Conservation (phyloP, 2,329 filamentous ascomycete genomes). For the Septoria linicola region DNA sequence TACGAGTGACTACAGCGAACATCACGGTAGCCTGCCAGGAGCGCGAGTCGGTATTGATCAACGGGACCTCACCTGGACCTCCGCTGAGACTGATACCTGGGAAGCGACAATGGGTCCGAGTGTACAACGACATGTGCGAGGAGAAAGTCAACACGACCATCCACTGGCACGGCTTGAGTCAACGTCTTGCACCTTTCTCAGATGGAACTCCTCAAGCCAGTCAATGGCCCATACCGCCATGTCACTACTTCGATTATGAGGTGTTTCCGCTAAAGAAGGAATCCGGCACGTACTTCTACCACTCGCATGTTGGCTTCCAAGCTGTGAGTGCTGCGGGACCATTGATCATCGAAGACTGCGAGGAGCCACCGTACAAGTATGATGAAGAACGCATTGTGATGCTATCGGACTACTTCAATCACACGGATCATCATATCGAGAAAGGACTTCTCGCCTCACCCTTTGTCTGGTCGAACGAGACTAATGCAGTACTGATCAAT, state of each 20-base stretch:
- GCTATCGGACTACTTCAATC: slow-evolving; percentile 58
- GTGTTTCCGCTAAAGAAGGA: slow-evolving; percentile 53
- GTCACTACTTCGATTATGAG: slow-evolving; percentile 67
- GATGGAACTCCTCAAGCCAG: slow-evolving; percentile 61
- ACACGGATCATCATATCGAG: slow-evolving; percentile 54
- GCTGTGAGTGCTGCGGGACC: slow-evolving; percentile 58
- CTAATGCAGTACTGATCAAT: slow-evolving; percentile 58
- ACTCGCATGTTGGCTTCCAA: slow-evolving; percentile 66
- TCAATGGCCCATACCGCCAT: slow-evolving; percentile 65
- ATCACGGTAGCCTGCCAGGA: slow-evolving; percentile 49
- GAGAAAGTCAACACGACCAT: slow-evolving; percentile 57
- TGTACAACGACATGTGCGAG: slow-evolving; percentile 57
- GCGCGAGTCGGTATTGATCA: slow-evolving; percentile 52
- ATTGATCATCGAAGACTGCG: slow-evolving; percentile 57
- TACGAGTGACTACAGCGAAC: slow-evolving; percentile 48
- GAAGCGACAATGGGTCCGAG: slow-evolving; percentile 55
- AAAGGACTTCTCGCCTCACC: slow-evolving; percentile 50
- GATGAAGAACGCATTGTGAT: slow-evolving; percentile 60
- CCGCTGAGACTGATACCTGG: slow-evolving; percentile 49
- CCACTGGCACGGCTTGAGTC: slow-evolving; percentile 68
- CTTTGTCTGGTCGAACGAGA: slow-evolving; percentile 61
- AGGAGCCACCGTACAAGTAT: slow-evolving; percentile 55
- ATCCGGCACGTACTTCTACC: slow-evolving; percentile 66
- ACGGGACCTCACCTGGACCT: slow-evolving; percentile 56
- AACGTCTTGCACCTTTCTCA: slow-evolving; percentile 60